Conservation (phyloP, 768 basidiomycete genomes). For the Hericium rajendrae region DNA sequence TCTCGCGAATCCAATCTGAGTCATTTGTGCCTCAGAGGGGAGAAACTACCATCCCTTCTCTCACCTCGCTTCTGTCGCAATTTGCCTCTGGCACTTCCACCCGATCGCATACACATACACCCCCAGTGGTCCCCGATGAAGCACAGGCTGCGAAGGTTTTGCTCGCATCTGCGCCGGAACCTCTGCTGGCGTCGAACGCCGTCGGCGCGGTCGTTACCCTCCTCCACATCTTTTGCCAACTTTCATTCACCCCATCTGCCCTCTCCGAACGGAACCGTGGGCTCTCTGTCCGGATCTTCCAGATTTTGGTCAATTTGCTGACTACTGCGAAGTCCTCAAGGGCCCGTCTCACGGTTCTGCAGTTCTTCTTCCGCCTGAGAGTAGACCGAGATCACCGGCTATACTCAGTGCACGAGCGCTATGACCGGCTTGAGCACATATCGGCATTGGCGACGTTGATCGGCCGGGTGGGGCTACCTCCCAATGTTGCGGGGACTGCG, state of each 20-base stretch:
- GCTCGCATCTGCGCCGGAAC: slow-evolving; percentile 5
- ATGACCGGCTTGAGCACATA: slow-evolving; percentile 51
- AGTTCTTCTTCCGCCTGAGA: slow-evolving; percentile 82
- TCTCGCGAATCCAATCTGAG: slow-evolving; percentile 54
- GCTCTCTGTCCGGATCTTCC: slow-evolving; percentile 47
- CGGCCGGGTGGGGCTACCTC: slow-evolving; percentile 32
- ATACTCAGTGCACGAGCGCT: slow-evolving; percentile 48
- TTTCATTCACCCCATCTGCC: slow-evolving; percentile 59
- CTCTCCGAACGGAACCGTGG: slow-evolving; percentile 35
- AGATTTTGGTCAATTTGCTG: slow-evolving; percentile 38
- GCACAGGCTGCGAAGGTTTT: slow-evolving; percentile 24
- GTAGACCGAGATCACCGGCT: slow-evolving; percentile 86
- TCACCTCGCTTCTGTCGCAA: slow-evolving; percentile 57
- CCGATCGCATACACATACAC: slow-evolving; percentile 45
- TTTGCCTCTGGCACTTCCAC: slow-evolving; percentile 43
- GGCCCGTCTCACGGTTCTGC: slow-evolving; percentile 63
- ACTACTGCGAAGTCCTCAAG: slow-evolving; percentile 38
- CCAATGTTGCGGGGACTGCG: slow-evolving; percentile 3
- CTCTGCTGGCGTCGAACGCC: slow-evolving; percentile 27
- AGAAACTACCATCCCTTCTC: slow-evolving; percentile 42
- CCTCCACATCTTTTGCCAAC: slow-evolving; percentile 56
- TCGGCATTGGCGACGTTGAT: slow-evolving; percentile 54
- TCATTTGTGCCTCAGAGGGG: slow-evolving; percentile 27
- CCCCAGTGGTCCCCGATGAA: slow-evolving; percentile 27
- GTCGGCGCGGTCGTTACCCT: slow-evolving; percentile 57